Base-by-base conservation (phyloP, 768 basidiomycete species). In the Mycena maculata region DNA sequence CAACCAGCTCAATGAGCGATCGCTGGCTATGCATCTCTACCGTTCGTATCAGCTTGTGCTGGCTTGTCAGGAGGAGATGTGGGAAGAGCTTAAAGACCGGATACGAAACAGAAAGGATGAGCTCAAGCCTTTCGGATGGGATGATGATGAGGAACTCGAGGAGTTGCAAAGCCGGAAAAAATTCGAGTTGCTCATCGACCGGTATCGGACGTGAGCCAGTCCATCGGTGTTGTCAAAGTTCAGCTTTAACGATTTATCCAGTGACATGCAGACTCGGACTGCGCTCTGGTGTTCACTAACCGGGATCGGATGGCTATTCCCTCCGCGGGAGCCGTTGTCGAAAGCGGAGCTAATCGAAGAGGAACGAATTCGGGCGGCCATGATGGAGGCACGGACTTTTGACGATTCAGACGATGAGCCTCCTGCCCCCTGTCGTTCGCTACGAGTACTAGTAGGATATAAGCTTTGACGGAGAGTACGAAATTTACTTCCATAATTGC, bases 51-150 rank as follows among this genome's bases (percentile, higher is more conserved):
- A 88, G 69, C 76, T 78, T 22, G 87, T 92, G 10, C 74, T 90
- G 15, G 89, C 88, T 15, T 90, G 88, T 69, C 86, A 89, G 75
- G 91, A 92, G 72, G 86, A 89, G 30, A 90, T 92, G 89, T 92
- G 90, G 90, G 90, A 91, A 67, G 90, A 90, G 60, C 81, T 92
- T 53, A 85, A 85, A 69, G 86, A 89, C 67, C 84, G 86, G 66
- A 82, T 90, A 76, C 81, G 87, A 55, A 90, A 90, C 70, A 80
- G 84, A 59, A 84, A 81, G 49, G 80, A 83, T 8, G 84, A 87
- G 63, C 76, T 92, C 28, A 75, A 78, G 60, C 84, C 83, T 18
- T 83, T 87, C 72, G 90, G 90, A n/a, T 92, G 91, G 90, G 88
- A 91, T 33, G 88, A 85, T 67, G 89, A 90, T 63, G 84, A 87